Base-by-base conservation (phyloP, 148 eudicot genomes). In the Amaranthus palmeri region DNA sequence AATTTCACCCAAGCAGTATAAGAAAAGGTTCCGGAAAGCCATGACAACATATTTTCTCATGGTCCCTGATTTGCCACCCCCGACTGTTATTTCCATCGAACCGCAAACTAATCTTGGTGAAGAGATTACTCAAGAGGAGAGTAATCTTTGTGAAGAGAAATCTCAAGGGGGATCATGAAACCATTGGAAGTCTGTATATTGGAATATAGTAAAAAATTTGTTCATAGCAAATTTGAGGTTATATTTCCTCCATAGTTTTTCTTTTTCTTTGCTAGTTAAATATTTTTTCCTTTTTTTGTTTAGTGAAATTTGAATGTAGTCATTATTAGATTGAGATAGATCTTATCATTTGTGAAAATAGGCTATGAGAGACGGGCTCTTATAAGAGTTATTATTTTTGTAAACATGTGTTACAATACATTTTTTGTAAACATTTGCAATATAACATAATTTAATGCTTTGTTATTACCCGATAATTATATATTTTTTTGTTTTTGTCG, bases 21-120 rank as follows among this genome's bases (percentile, higher is more conserved):
- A 95, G 84, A 91, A 84, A 81, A 85, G 97, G 81, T 95, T 89
- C 85, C 78, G 96, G 68, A 95, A 95, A 84, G 99, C 97, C 68
- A 91, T 91, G 99, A 88, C 97, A 0, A 85, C 92, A 6, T 95
- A 95, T 76, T 91, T 95, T 79, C 81, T 91, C 79, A 88, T 86
- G 96, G 93, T 92, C 50, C 99, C 97, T 1, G 99, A 95, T 43
- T 95, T 93, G 96, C 84, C 97, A 11, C 93, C 93, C 40, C 85
- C 87, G 12, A 80, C 80, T 54, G 72, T 86, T 13, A 59, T 70
- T 65, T 84, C 96, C 11, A 83, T 88, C 71, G 72, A 70, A 68
- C 89, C 96, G 7, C 90, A 80, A 72, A 73, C 75, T 17, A 86
- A 86, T 76, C 72, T 89, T 8, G 71, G 57, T 53, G 98, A 89